phyloP scores from a whole-genome alignment of 75 land plant species.

The Pinus albicaulis region DNA sequence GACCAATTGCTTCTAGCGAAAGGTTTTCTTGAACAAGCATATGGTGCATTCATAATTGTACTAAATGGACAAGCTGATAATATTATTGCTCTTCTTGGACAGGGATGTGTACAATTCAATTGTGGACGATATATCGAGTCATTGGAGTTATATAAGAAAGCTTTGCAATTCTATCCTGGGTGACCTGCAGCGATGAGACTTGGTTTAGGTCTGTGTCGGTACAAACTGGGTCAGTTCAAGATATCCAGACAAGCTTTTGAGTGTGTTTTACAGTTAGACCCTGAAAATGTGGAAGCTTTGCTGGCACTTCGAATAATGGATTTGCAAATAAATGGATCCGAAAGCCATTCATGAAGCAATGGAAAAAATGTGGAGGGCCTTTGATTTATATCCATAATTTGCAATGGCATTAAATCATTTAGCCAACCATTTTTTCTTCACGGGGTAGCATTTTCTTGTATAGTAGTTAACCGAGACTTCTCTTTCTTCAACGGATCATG shows the following conservation, averaged over 20 bases:
- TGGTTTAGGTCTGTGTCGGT: conserved; percentile 87
- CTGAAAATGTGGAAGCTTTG: conserved; percentile 91
- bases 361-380: conserved; percentile 80
- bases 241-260: conserved; percentile 89
- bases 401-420: conserved; percentile 83
- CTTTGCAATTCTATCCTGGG: conserved; percentile 68
- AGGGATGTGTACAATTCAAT: conserved; percentile 87
- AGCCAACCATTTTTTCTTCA: conserved; percentile 90
- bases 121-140: conserved; percentile 72
- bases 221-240: conserved; percentile 66
- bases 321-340: conserved; percentile 72
- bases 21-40: conserved; percentile 72
- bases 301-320: conserved; percentile 86
- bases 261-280: conserved; percentile 91
- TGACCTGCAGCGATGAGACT: conserved; percentile 91
- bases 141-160: conserved; percentile 62
- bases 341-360: conserved; percentile 50
- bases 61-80: conserved; percentile 75
- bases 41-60: conserved; percentile 72
- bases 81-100: conserved; percentile 90
- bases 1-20: conserved; percentile 81
- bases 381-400: conserved; percentile 90
- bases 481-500: conserved; percentile 73
- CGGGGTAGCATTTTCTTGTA: conserved; percentile 90
- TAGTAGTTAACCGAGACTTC: conserved; percentile 93